A percentile compares a stretch with the other conserved stretches of the same genome.
Conservation (phyloP, 148 eudicot genomes). For the Vaccinium myrtillus region DNA sequence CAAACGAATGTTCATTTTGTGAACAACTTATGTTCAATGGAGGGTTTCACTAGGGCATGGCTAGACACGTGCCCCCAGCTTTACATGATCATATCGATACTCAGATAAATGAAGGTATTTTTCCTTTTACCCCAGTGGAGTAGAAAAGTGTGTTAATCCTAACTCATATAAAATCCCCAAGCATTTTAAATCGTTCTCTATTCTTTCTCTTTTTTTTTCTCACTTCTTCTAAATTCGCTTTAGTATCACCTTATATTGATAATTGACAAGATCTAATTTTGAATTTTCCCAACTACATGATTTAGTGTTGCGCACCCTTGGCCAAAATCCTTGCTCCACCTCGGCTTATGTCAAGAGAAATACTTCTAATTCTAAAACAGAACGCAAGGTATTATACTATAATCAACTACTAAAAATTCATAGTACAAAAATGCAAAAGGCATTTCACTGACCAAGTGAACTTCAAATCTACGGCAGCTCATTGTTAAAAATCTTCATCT, state of each 20-base stretch:
- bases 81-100: background rate
- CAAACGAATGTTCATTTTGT: background rate
- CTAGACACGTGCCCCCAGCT: background rate
- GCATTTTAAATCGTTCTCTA: background rate
- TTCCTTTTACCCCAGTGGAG: background rate
- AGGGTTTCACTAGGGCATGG: background rate
- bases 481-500: background rate
- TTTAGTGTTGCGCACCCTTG: background rate
- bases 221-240: background rate
- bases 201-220: background rate
- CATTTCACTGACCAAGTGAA: background rate
- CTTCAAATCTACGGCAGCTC: background rate
- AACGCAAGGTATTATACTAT: background rate
- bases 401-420: background rate
- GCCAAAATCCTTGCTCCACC: background rate
- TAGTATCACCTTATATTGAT: background rate
- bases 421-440: background rate
- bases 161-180: background rate
- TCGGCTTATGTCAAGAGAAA: background rate
- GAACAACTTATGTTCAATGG: background rate
- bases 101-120: background rate
- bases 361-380: background rate
- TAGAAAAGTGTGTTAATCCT: background rate
- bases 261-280: background rate
- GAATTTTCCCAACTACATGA: background rate